Base-by-base conservation (phyloP, 176 grass and related monocot genomes). In the Pontederia paniculata region DNA sequence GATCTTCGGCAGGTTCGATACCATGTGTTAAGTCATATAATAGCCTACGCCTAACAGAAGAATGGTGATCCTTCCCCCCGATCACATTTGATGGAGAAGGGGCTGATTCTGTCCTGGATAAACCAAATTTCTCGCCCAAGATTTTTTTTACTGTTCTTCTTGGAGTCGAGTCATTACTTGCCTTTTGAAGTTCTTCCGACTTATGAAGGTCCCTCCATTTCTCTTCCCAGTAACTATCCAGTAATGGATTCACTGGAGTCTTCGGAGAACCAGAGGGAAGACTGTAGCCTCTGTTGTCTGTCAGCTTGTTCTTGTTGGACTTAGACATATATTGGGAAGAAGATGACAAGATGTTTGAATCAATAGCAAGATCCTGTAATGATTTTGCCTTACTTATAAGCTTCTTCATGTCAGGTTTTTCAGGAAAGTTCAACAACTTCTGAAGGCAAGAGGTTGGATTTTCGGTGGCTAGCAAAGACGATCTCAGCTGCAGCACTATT, bases 171-270 rank as follows among this genome's bases (percentile, higher is more conserved):
- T 42, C 73, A 65, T 73, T 83, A 46, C 43, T 79, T 56, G 76
- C 70, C 11, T 67, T 69, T 43, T 55, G 70, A 25, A 72, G 15
- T 53, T 77, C 58, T 70, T 80, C 83, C 8, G 79, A 57, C 60
- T 79, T 76, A 44, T 98, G 86, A 62, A 93, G 58, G 47, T 82
- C 82, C 65, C 80, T 81, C 94, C 94, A 98, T 70, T 83, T 80
- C 63, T 91, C 73, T 90, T 98, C 94, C 94, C 94, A 98, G 19
- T 98, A 98, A 52, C 83, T 88, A 72, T 84, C 78, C 0, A 80
- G 46, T 67, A 81, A 13, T 60, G 69, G 77, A 71, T 84, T 75
- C 43, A 76, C n/a, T 50, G 82, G 71, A 41, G 75, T 76, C 63
- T 76, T 89, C 1, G 74, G 77, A 62, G 57, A 45, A 23, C 9